phyloP scores from a whole-genome alignment of 805 yeast species.

The Barnettozyma populi region DNA sequence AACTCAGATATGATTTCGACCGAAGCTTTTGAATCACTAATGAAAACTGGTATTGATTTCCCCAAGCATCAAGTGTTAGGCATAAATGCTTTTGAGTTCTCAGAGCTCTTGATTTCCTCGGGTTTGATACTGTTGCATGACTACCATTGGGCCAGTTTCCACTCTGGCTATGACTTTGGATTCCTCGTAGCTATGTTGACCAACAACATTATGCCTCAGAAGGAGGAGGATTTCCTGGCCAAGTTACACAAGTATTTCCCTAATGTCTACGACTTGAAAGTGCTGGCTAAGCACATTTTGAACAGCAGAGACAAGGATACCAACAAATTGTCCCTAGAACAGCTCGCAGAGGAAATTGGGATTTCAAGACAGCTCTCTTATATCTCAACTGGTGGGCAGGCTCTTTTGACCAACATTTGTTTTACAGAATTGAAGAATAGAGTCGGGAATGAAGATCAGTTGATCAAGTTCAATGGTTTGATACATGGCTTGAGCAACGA shows the following conservation, averaged over 20 bases:
- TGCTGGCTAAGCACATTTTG: conserved; percentile 29
- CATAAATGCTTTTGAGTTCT: conserved; percentile 71
- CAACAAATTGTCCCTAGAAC: conserved; percentile 40
- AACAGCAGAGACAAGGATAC: conserved; percentile 13
- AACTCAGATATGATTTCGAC: conserved; percentile 77
- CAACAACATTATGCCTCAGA: conserved; percentile 72
- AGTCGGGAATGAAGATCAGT: conserved; percentile 21
- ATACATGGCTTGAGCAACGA: conserved; percentile 45
- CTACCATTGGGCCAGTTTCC: conserved; percentile 87
- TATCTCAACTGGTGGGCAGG: conserved; percentile 58
- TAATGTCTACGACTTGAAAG: conserved; percentile 75
- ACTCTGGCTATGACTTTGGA: conserved; percentile 93
- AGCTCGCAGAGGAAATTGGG: conserved; percentile 64
- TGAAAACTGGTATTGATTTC: conserved; percentile 81
- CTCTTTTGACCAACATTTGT: conserved; percentile 57
- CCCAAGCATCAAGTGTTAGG: conserved; percentile 70
- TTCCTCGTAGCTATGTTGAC: conserved; percentile 73
- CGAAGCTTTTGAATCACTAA: conserved; percentile 74
- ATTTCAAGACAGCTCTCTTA: conserved; percentile 53
- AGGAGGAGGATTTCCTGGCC: conserved; percentile 70
- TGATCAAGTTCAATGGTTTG: conserved; percentile 41
- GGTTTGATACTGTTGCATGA: conserved; percentile 68
- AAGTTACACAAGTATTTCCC: conserved; percentile 75
- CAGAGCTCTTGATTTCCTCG: conserved; percentile 78
- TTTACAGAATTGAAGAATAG: conserved; percentile 45